These are phyloP conservation scores for Leucocoprinus birnbaumii DNA, from an alignment of 768 basidiomycete genomes.

Conservation along the genomic window DNA sequence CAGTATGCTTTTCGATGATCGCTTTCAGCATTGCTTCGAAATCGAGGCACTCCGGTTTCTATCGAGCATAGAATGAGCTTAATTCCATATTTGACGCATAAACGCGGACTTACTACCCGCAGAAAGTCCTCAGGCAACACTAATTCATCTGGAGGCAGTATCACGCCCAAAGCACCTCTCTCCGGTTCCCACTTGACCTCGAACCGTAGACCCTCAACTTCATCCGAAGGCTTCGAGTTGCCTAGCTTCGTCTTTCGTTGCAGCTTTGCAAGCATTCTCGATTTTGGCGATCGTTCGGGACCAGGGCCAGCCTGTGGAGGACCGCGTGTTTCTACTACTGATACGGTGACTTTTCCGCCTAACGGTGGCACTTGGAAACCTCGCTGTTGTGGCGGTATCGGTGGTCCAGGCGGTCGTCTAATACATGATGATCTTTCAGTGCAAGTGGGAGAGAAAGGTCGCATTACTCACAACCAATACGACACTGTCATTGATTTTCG, in stretches of 20 bases:
- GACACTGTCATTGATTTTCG: conserved; percentile 66
- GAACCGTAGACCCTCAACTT: conserved; percentile 68
- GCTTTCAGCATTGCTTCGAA: conserved; percentile 65
- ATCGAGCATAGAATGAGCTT: not conserved
- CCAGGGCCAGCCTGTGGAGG: conserved; percentile 35
- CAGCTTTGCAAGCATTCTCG: conserved; percentile 55
- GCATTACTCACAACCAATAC: conserved; percentile 82
- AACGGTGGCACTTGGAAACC: conserved; percentile 50
- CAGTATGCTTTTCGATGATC: conserved; percentile 65
- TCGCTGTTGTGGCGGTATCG: conserved; percentile 22
- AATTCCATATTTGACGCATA: not conserved
- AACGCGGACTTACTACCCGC: conserved; percentile 48
- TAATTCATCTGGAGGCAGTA: conserved; percentile 46
- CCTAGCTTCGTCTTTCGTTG: conserved; percentile 65
- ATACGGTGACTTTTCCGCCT: conserved; percentile 74
- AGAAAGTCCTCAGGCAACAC: conserved; percentile 40
- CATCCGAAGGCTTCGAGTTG: conserved; percentile 58
- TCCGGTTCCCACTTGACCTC: conserved; percentile 79
- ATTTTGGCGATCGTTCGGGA: conserved; percentile 50
- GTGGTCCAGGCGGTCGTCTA: conserved; percentile 27
- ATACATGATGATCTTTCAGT: not conserved
- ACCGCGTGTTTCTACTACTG: conserved; percentile 55
- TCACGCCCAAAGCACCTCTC: conserved; percentile 60
- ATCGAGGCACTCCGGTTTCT: conserved; percentile 71
- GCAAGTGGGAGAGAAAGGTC: not conserved